phyloP scores from a whole-genome alignment of 164 flowering plant species.

The Vitis cinerea region DNA sequence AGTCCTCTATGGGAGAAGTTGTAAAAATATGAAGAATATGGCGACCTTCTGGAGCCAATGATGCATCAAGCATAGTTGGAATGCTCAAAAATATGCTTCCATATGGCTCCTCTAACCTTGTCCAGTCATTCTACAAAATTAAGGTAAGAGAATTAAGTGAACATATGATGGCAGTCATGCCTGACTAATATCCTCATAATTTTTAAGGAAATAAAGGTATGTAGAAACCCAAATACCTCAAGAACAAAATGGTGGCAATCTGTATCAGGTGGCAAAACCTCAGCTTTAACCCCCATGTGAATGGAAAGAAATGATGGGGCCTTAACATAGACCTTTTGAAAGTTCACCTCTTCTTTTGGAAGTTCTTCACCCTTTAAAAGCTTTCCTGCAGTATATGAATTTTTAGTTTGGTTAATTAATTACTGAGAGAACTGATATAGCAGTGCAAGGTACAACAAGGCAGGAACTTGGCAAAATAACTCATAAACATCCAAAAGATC shows the following conservation, averaged over 20 bases:
- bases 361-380: constrained; percentile 64
- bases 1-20: constrained; percentile 54
- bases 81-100: constrained; percentile 97
- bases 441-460: not conserved
- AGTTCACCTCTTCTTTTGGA: constrained; percentile 86
- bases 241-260: constrained; percentile 98
- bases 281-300: constrained; percentile 92
- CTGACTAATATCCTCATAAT: not conserved
- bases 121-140: constrained; percentile 64
- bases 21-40: constrained; percentile 97
- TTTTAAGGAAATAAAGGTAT: not conserved
- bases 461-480: not conserved
- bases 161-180: not conserved
- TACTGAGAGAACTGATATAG: not conserved
- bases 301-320: constrained; percentile 99
- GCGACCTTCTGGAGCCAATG: constrained; percentile 83
- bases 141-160: not conserved
- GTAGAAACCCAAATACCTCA: constrained; percentile 55
- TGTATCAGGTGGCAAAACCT: constrained; percentile 81
- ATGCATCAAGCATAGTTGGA: constrained; percentile 89
- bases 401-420: not conserved
- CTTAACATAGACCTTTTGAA: constrained; percentile 82
- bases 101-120: constrained; percentile 75
- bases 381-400: constrained; percentile 50
- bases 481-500: constrained; percentile 2